Evolutionary conservation across 495 filamentous ascomycete species (phyloP), one percentile per base, ranked within the genome.

Genomic region (Aspergillus bridgeri): DNA sequence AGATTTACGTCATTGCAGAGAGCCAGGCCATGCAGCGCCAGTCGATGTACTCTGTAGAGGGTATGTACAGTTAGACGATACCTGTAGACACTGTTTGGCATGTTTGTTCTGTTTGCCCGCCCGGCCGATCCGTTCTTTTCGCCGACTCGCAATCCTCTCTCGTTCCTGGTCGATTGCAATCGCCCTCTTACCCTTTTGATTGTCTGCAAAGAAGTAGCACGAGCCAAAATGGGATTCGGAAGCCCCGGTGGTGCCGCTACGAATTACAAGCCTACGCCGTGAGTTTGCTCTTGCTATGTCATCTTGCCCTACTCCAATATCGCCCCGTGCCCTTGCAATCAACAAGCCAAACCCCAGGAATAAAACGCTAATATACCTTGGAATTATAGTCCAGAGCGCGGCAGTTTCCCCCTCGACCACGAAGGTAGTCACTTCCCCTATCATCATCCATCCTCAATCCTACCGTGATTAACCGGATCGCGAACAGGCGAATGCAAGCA

Each of bases 391-490:
- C 94, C 94, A 0, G 91, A 98, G 71, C 89, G 94, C 54, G 94
- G 94, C 46, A 95, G 91, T 70, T 98, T 98, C 66, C 94, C 94
- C 21, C 86, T 98, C 46, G 94, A 98, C 68, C 93, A 96, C 62
- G 91, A 96, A 65, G 92, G 91, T 92, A 77, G 7, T 7, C 2
- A 4, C 22, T 11, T 23, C 18, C 22, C 19, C 18, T 0, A 51
- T 33, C 11, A 15, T 8, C 43, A 18, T n/a, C 25, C 44, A 7
- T 46, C 18, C 22, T 43, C 23, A 11, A 24, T 6, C 51, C 27
- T 15, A 27, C 18, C 17, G 11, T 7, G 18, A 51, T 69, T 94
- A 92, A 65, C 89, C 87, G 13, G 79, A 86, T 90, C 60, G 89
- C 61, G 83, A 83, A 84, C 70, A 95, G 92, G 91, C 64, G 94